Percentiles rank a stretch among this genome's conserved stretches.
These are phyloP conservation scores for Pueraria montana DNA, from an alignment of 306 rosid species.

Conservation along the genomic window DNA sequence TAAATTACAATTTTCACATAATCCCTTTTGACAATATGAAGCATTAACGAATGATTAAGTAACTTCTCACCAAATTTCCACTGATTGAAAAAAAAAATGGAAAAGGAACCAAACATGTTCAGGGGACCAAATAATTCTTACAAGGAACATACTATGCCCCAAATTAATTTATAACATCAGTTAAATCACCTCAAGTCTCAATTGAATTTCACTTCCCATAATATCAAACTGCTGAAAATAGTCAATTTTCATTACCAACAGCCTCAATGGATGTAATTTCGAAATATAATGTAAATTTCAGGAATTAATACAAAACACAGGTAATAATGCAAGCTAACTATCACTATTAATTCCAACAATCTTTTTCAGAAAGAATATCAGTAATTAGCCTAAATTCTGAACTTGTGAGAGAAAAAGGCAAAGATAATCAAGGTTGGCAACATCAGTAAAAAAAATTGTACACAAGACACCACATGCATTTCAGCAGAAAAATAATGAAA, in stretches of 20 bases:
- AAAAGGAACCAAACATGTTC: slow-evolving; percentile 24
- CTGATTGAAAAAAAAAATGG: neutral
- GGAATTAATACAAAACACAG: slow-evolving; percentile 18
- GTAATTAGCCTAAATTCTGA: slow-evolving; percentile 17
- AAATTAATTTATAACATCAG: neutral
- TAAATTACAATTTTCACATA: neutral
- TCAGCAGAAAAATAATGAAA: slow-evolving; percentile 41
- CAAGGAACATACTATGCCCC: neutral
- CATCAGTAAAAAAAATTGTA: neutral
- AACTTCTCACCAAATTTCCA: neutral
- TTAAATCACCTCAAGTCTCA: slow-evolving; percentile 31
- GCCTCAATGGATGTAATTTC: slow-evolving; percentile 1
- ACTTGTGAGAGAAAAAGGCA: slow-evolving; percentile 17
- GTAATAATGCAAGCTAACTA: slow-evolving; percentile 22
- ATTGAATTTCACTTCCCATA: slow-evolving; percentile 34
- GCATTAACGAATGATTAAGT: slow-evolving; percentile 6
- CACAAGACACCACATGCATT: slow-evolving; percentile 30
- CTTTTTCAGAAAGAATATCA: slow-evolving; percentile 22
- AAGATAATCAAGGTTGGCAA: slow-evolving; percentile 8
- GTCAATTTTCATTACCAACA: slow-evolving; percentile 31
- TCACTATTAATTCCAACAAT: slow-evolving; percentile 12
- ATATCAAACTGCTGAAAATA: slow-evolving; percentile 18
- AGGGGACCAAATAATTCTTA: neutral
- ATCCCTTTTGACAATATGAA: slow-evolving; percentile 1
- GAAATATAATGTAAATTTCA: neutral